phyloP scores from a whole-genome alignment of 2,329 filamentous ascomycete species.

The Chlorencoelia australis region DNA sequence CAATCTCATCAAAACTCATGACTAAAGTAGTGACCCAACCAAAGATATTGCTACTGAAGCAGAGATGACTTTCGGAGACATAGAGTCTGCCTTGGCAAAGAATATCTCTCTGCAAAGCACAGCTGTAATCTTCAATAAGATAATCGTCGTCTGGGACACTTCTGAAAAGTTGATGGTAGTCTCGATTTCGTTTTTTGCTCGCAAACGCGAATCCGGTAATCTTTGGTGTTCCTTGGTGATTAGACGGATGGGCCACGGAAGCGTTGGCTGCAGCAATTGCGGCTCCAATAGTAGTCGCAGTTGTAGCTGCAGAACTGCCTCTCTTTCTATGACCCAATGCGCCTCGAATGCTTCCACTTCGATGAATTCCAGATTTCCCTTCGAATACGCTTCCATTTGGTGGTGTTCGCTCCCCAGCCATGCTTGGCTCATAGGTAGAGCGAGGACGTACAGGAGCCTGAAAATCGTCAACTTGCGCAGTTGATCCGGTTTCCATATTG shows the following conservation, averaged over 20 bases:
- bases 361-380: conserved; percentile 39
- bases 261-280: conserved; percentile 61
- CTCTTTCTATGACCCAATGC: conserved; percentile 51
- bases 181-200: conserved; percentile 88
- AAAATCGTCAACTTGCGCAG: conserved; percentile 18
- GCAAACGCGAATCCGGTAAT: conserved; percentile 93
- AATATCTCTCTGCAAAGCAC: conserved; percentile 90
- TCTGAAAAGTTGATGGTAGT: conserved; percentile 89
- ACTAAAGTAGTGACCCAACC: conserved; percentile 97
- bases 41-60: conserved; percentile 97
- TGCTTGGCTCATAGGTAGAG: conserved; percentile 40
- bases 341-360: conserved; percentile 59
- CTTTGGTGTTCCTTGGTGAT: conserved; percentile 52
- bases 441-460: conserved; percentile 29
- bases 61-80: conserved; percentile 93
- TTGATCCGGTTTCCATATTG: conserved; percentile 13
- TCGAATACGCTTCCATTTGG: conserved; percentile 56
- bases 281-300: conserved; percentile 51
- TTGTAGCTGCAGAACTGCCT: conserved; percentile 65
- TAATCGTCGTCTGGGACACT: conserved; percentile 98
- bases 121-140: conserved; percentile 96
- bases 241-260: conserved; percentile 55
- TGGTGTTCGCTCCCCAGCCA: conserved; percentile 51
- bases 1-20: conserved; percentile 96
- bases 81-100: conserved; percentile 88